Base-by-base conservation (phyloP, 805 yeast genomes). In the Pichia thaimueangensis region DNA sequence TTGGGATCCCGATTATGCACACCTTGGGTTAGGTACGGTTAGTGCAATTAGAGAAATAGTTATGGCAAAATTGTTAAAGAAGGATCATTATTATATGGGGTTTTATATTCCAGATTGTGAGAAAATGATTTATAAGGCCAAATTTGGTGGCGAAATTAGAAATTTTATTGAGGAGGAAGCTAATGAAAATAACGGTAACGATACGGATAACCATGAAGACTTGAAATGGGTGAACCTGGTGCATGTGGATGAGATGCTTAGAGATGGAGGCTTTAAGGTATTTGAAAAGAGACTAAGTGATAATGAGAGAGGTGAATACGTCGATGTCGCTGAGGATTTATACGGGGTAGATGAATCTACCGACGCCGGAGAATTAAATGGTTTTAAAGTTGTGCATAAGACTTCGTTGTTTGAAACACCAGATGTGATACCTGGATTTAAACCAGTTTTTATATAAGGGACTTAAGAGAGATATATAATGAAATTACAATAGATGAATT, bases 111-210 rank as follows among this genome's bases (percentile, higher is more conserved):
- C 79, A 5, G 88, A 82, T 50, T 86, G 96, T 58, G 69, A 65
- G 1, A 88, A 88, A 60, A 87, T 88, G 96, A 69, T 66, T 36
- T 89, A 89, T 56, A 88, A 88, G 61, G 77, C 72, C 22, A 74
- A 77, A 47, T 87, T 82, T 60, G 91, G 91, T 1, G 93, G 89
- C 5, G 83, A 82, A 49, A 53, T 84, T 5, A 57, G 82, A 35
- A 88, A 84, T 54, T 60, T 78, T n/a, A 35, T 33, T 2, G 35
- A 33, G 0, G 42, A 30, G n/a, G 41, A 24, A 20, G 45, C 21
- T 9, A 25, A 6, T 5, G 29, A n/a, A n/a, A n/a, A n/a, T n/a
- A n/a, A n/a, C n/a, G n/a, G n/a, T n/a, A n/a, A n/a, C n/a, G n/a
- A n/a, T n/a, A n/a, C n/a, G n/a, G n/a, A n/a, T n/a, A n/a, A 11